Evolutionary conservation across 163 green algal genomes (phyloP).

Genomic region (Chlamydomonas reinhardtii): DNA sequence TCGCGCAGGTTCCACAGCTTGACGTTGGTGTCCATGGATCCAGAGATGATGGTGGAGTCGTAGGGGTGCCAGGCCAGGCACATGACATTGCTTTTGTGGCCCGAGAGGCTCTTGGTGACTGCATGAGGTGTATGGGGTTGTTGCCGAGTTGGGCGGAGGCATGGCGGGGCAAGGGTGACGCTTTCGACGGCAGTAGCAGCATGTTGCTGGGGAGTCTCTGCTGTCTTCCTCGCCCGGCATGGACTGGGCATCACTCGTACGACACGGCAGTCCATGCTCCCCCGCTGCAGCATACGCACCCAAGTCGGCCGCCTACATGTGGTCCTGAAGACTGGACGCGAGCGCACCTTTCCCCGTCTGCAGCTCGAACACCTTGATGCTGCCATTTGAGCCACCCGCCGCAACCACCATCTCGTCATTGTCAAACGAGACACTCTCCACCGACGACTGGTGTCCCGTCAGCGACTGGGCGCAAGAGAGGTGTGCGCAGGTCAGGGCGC

Average conservation of each 20-base stretch:
- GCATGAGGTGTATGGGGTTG: background rate
- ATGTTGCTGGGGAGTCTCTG: no score
- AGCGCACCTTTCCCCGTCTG: constrained; percentile 72
- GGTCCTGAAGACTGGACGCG: no score
- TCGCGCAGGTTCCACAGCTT: constrained; percentile 89
- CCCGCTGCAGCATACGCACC: no score
- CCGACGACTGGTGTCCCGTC: constrained; percentile 73
- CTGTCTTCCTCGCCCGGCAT: no score
- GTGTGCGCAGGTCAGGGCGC: no score
- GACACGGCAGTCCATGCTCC: no score
- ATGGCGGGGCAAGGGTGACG: no score
- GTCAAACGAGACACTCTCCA: constrained; percentile 88
- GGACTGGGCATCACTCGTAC: no score
- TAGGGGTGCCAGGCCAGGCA: constrained; percentile 80
- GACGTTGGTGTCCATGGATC: constrained; percentile 87
- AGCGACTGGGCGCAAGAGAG: constrained; percentile 67
- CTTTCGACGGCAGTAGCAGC: no score
- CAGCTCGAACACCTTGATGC: constrained; percentile 89
- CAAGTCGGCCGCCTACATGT: no score
- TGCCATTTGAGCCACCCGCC: constrained; percentile 76
- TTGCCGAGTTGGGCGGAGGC: no score
- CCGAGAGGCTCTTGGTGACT: constrained; percentile 80
- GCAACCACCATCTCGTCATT: constrained; percentile 79
- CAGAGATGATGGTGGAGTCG: constrained; percentile 58
- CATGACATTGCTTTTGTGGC: constrained; percentile 79